Evolutionary conservation across 2,329 filamentous ascomycete genomes (phyloP), one percentile per base, ranked within the genome.

Genomic region (Stylonectria norvegica): DNA sequence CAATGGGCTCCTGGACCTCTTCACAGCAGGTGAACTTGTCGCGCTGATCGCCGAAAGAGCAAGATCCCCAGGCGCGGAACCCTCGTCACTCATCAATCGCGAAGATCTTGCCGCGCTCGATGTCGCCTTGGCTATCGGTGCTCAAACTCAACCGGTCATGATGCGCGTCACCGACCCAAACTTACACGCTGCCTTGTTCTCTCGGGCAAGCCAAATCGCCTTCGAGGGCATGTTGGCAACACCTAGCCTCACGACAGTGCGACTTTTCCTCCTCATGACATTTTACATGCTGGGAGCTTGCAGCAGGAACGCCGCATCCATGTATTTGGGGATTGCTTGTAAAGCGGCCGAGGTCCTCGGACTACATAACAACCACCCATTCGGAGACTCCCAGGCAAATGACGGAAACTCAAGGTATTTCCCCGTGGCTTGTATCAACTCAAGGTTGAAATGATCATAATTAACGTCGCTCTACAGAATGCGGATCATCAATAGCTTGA

Each of bases 271-370:
- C 0, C 59, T 78, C 4, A 71, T 79, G 66, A 67, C 73, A 1
- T 77, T 77, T 43, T 79, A 76, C 49, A 76, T 77, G 71, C 65
- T 77, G 5, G 75, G 73, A 0, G 73, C 72, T 4, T 78, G 76
- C 39, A 71, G 72, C 27, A 64, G 75, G 6, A 79, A 79, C 40
- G 67, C 74, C 1, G 75, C 74, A 1, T 79, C 76, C 40, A 78
- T 79, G 73, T 79, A 78, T 40, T 55, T 79, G 5, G 75, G 75
- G 0, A 69, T 78, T 5, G 75, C 75, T 2, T 66, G 72, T 1
- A 70, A 72, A 43, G 70, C 74, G 4, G 73, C 75, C 1, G 69
- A 69, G 12, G 70, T 73, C 2, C 55, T 79, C 0, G 76, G 75
- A 0, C 55, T 78, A 4, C 72, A 78, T 47, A 58, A 58, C 14